Base-by-base conservation (phyloP, 2,329 filamentous ascomycete species). In the Alternaria brassicicola region DNA sequence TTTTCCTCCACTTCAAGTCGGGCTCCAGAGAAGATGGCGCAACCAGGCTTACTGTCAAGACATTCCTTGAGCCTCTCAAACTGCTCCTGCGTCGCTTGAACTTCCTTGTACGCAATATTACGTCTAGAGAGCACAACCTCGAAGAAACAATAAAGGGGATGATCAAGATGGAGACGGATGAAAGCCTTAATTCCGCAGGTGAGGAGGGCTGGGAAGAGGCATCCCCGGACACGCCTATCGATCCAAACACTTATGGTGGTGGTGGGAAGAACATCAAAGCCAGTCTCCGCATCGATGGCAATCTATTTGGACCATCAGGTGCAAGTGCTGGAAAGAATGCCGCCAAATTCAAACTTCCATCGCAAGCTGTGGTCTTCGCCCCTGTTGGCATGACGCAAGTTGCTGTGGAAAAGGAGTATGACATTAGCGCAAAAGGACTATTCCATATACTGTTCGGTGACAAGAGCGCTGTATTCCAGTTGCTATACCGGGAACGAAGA, bases 361-460 rank as follows among this genome's bases (percentile, higher is more conserved):
- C 87, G 1, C 89, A 92, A 52, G 88, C 94, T 2, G 90, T 97
- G 2, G 81, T 90, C 10, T 97, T 94, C 74, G 89, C 92, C 57
- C 95, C 95, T 1, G 86, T 90, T 61, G 91, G 89, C 52, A 93
- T 96, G 86, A 86, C 89, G 51, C 84, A 86, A 63, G 85, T 89
- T 65, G 89, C 89, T 7, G 86, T 91, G 1, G 91, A 96, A 75
- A 87, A 91, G 61, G 86, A 92, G 64, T 97, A 96, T 75, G 90
- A 96, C 65, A 89, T 98, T 60, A 96, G 92, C 62, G 90, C 95
- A 45, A 98, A 99, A 77, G 92, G 92, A 0, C 88, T 97, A 57
- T 99, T 98, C 76, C 94, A 98, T 72, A 91, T 98, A 15, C 85
- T 99, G 50, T 99, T 98, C 77, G 95, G 95, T 35, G 95, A 99